Base-by-base conservation (phyloP, 257 asterid species). In the Euphrasia confusa region DNA sequence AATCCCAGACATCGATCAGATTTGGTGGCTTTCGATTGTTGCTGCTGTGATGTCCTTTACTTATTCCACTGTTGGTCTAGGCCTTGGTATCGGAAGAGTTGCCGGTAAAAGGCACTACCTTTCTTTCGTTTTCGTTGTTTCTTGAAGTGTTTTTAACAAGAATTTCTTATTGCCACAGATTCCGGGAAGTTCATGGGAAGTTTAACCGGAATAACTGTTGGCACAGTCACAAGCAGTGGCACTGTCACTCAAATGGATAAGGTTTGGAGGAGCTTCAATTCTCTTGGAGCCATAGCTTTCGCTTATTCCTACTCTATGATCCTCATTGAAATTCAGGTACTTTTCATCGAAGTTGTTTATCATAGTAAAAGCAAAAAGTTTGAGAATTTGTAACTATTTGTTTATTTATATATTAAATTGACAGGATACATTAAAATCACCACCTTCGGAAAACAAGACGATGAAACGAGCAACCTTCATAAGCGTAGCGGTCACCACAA, bases 301-400 rank as follows among this genome's bases (percentile, higher is more conserved):
- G 97, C 97, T 18, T 89, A 86, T 60, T 89, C 97, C 45, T 89
- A 82, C 79, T 86, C 97, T 47, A 78, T 83, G 37, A 87, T 83
- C 50, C 90, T 90, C 4, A 83, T 90, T 10, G 95, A 90, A 74
- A 90, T 84, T 58, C 88, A 86, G 85, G 95, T 85, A 75, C 33
- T 0, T 11, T 11, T 5, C 53, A 10, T 9, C 8, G 42, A 37
- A 35, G 40, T 35, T 9, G 40, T 35, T 35, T 7, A 35, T 7
- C 40, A 35, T 35, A 35, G 40, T 10, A 7, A 32, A 32, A 32
- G 5, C 37, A 32, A 7, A 32, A 32, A 32, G 37, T 3, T 32
- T 2, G 37, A 32, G 37, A 44, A 10, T 44, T 44, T 44, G 12
- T 8, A 44, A 44, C 49, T 21, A 1, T 21, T 2, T 44, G 15